Conservation (phyloP, 2,329 filamentous ascomycete genomes). For the Lecanicillium sp. region DNA sequence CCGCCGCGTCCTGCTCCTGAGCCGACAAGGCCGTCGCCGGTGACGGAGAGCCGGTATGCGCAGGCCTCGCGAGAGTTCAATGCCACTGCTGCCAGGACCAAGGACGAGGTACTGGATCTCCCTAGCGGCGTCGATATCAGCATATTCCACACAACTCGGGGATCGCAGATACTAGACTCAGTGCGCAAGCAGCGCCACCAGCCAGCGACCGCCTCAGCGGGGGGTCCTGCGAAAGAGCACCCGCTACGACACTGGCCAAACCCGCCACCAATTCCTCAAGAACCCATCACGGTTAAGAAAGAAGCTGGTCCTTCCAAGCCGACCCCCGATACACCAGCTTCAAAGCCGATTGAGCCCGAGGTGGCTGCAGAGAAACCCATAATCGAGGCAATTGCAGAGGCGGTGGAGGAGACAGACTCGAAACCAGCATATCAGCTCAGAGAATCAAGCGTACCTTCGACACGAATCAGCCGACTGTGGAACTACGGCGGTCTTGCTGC, state of each 20-base stretch:
- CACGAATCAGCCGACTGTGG: slow-evolving; percentile 81
- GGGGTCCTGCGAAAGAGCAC: slow-evolving; percentile 29
- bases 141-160: slow-evolving; percentile 42
- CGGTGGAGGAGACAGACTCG: slow-evolving; percentile 4
- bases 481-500: slow-evolving; percentile 91
- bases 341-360: not conserved
- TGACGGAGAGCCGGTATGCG: slow-evolving; percentile 7
- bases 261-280: slow-evolving; percentile 2
- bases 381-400: not conserved
- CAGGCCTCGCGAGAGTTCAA: slow-evolving; percentile 5
- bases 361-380: not conserved
- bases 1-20: not conserved
- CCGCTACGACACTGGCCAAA: slow-evolving; percentile 31
- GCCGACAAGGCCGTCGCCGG: not conserved
- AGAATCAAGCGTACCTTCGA: slow-evolving; percentile 86
- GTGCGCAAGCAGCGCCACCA: slow-evolving; percentile 20
- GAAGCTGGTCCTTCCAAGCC: not conserved
- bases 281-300: not conserved
- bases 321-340: not conserved
- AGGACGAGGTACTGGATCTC: slow-evolving; percentile 26
- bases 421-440: slow-evolving; percentile 60
- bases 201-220: slow-evolving; percentile 14
- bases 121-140: slow-evolving; percentile 39
- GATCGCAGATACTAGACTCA: slow-evolving; percentile 38
- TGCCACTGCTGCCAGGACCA: slow-evolving; percentile 10